Percentiles rank a stretch among this genome's conserved stretches.
Evolutionary conservation across 1,284 basidiomycete genomes (phyloP).

Genomic region (Tilletia indica): DNA sequence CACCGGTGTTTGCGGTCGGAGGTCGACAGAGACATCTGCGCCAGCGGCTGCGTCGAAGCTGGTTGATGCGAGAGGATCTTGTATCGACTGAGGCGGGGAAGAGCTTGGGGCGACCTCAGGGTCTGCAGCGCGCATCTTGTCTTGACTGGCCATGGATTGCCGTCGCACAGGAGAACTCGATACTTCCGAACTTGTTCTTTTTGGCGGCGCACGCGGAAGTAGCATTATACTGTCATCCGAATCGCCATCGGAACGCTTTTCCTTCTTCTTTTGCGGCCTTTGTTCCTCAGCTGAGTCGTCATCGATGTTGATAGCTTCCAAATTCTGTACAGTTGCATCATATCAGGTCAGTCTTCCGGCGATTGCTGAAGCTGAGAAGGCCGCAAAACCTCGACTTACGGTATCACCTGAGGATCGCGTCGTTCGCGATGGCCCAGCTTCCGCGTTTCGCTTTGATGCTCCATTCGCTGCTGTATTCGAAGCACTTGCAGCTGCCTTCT

Average conservation of each 20-base stretch:
- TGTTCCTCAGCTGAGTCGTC: not conserved
- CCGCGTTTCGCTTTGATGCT: not conserved
- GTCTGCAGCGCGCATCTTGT: not conserved
- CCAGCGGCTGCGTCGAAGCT: not conserved
- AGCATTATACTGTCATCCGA: not conserved
- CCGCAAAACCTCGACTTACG: not conserved
- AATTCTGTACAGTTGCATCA: not conserved
- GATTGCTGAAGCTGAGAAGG: no score
- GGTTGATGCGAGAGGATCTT: not conserved
- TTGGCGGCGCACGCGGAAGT: not conserved
- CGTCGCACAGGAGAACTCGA: not conserved
- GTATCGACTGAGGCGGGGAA: not conserved
- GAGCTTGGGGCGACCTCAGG: not conserved
- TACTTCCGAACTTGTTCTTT: not conserved
- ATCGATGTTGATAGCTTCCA: not conserved
- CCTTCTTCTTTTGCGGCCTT: not conserved
- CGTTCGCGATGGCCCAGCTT: not conserved
- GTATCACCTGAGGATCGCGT: not conserved
- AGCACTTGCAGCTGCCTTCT: not conserved
- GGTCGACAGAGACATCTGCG: not conserved
- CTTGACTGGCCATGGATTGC: not conserved
- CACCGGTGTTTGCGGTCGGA: slow-evolving; percentile 3
- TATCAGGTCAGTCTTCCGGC: not conserved
- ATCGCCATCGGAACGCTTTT: not conserved
- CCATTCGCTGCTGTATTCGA: not conserved